phyloP scores from a whole-genome alignment of 805 yeast species.

The Ogataea parapolymorpha region DNA sequence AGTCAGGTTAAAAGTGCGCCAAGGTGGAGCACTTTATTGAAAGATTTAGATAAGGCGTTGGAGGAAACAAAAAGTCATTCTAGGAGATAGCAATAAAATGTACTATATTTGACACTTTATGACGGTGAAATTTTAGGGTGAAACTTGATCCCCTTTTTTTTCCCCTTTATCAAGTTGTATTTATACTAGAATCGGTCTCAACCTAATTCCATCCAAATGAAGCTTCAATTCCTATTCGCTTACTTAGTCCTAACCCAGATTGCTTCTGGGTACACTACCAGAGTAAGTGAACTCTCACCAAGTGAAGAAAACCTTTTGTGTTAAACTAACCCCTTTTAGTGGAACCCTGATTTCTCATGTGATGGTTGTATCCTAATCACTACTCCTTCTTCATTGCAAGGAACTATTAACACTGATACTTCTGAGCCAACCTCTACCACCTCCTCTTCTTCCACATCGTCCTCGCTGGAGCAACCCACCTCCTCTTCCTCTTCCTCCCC shows the following conservation, averaged over 20 bases:
- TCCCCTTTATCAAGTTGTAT: neutral
- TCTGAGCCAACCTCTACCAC: conserved; percentile 6
- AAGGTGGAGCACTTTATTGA: conserved; percentile 20
- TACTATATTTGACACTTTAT: too few relatives aligned
- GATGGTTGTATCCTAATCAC: conserved; percentile 29
- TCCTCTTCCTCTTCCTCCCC: conserved; percentile 7
- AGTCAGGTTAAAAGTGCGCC: conserved; percentile 5
- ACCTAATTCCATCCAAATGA: neutral
- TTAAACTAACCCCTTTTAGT: neutral
- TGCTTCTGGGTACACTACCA: conserved; percentile 10
- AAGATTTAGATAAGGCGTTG: conserved; percentile 23
- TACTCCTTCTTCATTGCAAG: conserved; percentile 24
- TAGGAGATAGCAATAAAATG: neutral
- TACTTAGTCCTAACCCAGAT: conserved; percentile 1
- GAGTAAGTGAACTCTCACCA: conserved; percentile 9
- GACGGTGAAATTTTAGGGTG: neutral
- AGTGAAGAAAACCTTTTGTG: neutral
- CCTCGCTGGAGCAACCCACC: neutral
- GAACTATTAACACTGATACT: conserved; percentile 25
- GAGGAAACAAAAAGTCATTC: conserved; percentile 17
- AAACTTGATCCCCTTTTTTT: neutral
- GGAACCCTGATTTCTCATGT: conserved; percentile 24
- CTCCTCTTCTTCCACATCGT: neutral
- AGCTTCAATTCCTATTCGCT: neutral
- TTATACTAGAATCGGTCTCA: neutral